Conservation (phyloP, 306 rosid species). For the Vicia sativa region DNA sequence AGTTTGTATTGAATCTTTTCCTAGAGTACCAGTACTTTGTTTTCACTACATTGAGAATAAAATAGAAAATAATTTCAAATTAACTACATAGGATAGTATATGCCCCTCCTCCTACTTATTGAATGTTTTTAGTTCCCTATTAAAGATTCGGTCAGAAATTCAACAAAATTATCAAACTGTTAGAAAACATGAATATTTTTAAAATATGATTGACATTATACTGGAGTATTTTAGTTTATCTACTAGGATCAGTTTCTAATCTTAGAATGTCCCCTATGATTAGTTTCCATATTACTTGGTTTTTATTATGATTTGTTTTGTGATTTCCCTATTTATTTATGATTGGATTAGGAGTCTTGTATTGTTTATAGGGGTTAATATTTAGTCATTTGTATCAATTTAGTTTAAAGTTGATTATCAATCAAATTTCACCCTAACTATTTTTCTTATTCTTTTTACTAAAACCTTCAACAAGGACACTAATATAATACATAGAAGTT, state of each 20-base stretch:
- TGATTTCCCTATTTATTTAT: not conserved
- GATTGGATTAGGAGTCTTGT: constrained; percentile 4
- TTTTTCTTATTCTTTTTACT: not conserved
- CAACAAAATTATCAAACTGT: not conserved
- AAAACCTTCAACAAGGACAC: constrained; percentile 15
- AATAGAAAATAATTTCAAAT: constrained; percentile 23
- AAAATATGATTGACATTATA: not conserved
- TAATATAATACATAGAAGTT: constrained; percentile 24
- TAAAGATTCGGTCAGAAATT: not conserved
- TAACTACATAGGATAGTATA: constrained; percentile 10
- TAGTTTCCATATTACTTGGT: not conserved
- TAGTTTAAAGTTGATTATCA: not conserved
- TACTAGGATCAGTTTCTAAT: not conserved
- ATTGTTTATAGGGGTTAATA: not conserved
- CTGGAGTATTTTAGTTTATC: not conserved
- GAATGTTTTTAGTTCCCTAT: constrained; percentile 13
- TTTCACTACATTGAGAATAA: constrained; percentile 23
- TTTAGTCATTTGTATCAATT: constrained; percentile 1
- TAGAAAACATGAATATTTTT: not conserved
- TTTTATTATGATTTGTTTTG: not conserved
- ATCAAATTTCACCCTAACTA: not conserved
- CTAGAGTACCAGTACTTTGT: constrained; percentile 9
- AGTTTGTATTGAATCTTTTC: constrained; percentile 21
- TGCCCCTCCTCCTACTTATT: constrained; percentile 5
- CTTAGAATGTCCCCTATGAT: not conserved